Conservation (phyloP, 1,284 basidiomycete species). For the Trichosporon faecale region DNA sequence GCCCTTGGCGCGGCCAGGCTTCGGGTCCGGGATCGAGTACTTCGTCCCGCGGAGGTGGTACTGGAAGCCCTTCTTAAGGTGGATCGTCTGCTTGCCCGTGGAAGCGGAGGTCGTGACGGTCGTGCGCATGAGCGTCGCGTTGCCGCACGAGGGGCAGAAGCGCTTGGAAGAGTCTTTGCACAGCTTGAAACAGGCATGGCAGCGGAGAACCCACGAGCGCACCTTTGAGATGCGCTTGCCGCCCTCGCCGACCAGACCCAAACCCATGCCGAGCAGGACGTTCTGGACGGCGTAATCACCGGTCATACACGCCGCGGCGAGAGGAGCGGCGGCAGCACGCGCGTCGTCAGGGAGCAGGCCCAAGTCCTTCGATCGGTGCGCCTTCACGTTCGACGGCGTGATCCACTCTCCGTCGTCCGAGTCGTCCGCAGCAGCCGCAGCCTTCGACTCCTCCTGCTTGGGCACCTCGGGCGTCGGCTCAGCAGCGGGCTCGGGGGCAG, state of each 20-base stretch:
- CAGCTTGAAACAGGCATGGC: conserved; percentile 99
- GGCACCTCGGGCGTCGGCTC: conserved; percentile 5
- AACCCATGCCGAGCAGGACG: conserved; percentile 89
- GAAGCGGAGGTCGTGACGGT: conserved; percentile 75
- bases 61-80: conserved; percentile 92
- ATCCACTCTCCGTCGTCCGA: conserved; percentile 96
- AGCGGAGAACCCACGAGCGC: conserved; percentile 93
- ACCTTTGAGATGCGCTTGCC: conserved; percentile 87
- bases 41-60: conserved; percentile 88
- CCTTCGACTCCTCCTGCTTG: too few species aligned
- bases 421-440: conserved; percentile 53
- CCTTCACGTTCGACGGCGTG: conserved; percentile 79
- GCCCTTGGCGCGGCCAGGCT: conserved; percentile 83
- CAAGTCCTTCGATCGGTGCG: conserved; percentile 85
- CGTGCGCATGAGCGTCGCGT: conserved; percentile 82
- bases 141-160: conserved; percentile 97
- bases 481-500: neutral
- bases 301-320: conserved; percentile 81
- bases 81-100: conserved; percentile 64
- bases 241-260: conserved; percentile 85
- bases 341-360: conserved; percentile 64
- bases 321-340: conserved; percentile 23
- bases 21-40: conserved; percentile 89
- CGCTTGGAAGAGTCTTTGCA: conserved; percentile 94
- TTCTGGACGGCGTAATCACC: conserved; percentile 99